A percentile compares a stretch with the other conserved stretches of the same genome.
Evolutionary conservation across 139 green algal species (phyloP).

Genomic region (Haematococcus sp.): DNA sequence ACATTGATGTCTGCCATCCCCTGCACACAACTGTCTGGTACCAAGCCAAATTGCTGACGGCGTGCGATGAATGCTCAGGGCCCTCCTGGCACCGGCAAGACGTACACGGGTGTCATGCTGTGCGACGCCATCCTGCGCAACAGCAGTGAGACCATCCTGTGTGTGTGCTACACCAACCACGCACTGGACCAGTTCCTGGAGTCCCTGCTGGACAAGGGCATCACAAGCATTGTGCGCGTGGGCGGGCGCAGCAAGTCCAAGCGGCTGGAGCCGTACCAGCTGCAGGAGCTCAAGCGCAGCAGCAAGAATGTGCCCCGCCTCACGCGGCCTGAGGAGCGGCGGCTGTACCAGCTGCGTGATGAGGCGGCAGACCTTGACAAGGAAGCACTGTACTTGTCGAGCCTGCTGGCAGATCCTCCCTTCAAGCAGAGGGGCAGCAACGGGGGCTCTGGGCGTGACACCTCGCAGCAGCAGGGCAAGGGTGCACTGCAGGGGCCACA

Average conservation of each 20-base stretch:
- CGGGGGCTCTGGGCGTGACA: no score
- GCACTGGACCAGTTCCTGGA: constrained; percentile 76
- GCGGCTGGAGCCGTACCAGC: constrained; percentile 22
- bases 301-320: no score
- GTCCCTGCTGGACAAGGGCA: constrained; percentile 55
- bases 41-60: not conserved
- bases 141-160: constrained; percentile 54
- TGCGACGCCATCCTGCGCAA: constrained; percentile 40
- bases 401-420: no score
- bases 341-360: no score
- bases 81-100: constrained; percentile 54
- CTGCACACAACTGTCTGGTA: no score
- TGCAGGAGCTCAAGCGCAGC: no score
- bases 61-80: constrained; percentile 8
- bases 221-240: constrained; percentile 61
- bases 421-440: no score
- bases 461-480: no score
- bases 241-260: constrained; percentile 48
- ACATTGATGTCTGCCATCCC: not conserved
- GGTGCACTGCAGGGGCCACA: no score
- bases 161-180: constrained; percentile 81
- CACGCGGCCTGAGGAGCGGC: no score
- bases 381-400: no score
- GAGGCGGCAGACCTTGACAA: no score
- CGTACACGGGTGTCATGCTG: constrained; percentile 51